Conservation (phyloP, 208 protist species). For the Naegleria fowleri region DNA sequence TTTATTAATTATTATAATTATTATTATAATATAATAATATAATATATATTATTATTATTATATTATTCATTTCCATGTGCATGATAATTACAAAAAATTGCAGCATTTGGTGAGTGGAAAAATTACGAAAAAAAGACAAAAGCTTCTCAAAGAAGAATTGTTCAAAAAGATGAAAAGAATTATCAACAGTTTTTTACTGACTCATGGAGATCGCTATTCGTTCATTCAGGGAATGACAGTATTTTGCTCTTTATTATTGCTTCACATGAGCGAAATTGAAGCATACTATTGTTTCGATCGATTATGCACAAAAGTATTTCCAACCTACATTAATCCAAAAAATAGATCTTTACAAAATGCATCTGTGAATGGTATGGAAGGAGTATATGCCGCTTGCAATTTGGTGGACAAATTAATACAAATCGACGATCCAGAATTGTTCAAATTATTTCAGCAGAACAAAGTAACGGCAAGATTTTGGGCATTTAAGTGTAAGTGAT, state of each 20-base stretch:
- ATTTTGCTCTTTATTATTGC: neutral
- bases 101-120: neutral
- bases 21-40: too few species aligned
- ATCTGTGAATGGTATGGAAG: neutral
- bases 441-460: neutral
- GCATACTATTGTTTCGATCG: neutral
- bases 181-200: neutral
- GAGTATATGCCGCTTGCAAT: neutral
- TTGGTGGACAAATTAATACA: neutral
- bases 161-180: neutral
- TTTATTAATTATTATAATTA: too few species aligned
- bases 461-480: neutral
- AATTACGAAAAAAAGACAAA: neutral
- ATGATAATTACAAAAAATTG: too few species aligned
- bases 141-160: neutral
- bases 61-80: too few species aligned
- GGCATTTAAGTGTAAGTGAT: neutral
- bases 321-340: neutral
- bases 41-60: too few species aligned
- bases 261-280: neutral
- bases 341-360: neutral
- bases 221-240: neutral
- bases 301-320: neutral
- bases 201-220: neutral
- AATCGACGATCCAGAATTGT: neutral